phyloP scores from a whole-genome alignment of 768 basidiomycete genomes.

The Suillus sp. region DNA sequence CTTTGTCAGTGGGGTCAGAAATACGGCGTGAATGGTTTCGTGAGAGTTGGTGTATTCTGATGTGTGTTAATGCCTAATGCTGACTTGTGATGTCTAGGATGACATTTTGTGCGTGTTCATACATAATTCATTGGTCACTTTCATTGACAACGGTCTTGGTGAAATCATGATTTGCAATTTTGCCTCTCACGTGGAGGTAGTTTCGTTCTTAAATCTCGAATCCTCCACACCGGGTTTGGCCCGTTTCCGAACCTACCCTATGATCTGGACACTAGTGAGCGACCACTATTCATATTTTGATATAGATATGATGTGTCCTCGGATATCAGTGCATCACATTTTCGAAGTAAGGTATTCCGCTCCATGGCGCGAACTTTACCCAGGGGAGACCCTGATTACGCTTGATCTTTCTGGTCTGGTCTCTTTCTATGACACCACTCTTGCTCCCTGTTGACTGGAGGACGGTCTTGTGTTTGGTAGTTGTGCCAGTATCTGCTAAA shows the following conservation, averaged over 20 bases:
- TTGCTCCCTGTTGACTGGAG: constrained; percentile 43
- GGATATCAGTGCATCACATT: background rate
- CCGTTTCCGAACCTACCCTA: background rate
- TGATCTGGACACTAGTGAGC: background rate
- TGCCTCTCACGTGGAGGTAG: constrained; percentile 37
- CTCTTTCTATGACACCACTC: constrained; percentile 32
- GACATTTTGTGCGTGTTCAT: constrained; percentile 46
- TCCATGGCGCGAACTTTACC: constrained; percentile 26
- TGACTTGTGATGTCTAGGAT: constrained; percentile 33
- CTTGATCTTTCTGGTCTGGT: constrained; percentile 23
- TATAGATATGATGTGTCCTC: background rate
- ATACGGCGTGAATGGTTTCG: constrained; percentile 37
- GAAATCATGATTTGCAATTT: constrained; percentile 55
- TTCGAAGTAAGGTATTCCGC: constrained; percentile 21
- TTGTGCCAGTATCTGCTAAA: constrained; percentile 40
- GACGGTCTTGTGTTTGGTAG: constrained; percentile 39
- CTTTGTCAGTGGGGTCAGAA: constrained; percentile 38
- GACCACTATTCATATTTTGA: constrained; percentile 4
- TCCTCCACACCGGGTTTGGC: fast-evolving
- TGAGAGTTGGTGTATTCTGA: constrained; percentile 23
- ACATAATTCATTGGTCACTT: background rate
- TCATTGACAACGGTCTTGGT: constrained; percentile 25
- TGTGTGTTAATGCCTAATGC: background rate
- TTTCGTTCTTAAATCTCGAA: constrained; percentile 41
- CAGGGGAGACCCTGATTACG: constrained; percentile 29